phyloP scores from a whole-genome alignment of 1,139 yeast genomes.

The Candida gigantensis region DNA sequence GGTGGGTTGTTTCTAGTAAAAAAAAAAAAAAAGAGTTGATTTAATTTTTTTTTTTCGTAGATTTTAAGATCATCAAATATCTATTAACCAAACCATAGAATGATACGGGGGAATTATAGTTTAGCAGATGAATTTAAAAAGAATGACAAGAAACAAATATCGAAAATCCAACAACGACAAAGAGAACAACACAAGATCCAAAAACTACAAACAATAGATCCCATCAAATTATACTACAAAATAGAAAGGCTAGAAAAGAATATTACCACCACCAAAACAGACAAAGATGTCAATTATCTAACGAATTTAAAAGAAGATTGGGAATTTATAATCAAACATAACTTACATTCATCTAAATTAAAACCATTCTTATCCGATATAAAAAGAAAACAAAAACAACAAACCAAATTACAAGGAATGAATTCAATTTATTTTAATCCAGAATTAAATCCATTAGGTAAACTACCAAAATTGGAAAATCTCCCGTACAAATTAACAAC shows the following conservation, averaged over 20 bases:
- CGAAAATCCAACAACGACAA: slow-evolving; percentile 41
- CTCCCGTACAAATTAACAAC: background rate
- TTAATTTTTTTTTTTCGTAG: too few relatives aligned
- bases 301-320: slow-evolving; percentile 38
- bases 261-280: slow-evolving; percentile 16
- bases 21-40: too few relatives aligned
- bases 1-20: too few relatives aligned
- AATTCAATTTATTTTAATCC: slow-evolving; percentile 47
- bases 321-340: slow-evolving; percentile 38
- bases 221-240: slow-evolving; percentile 32
- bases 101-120: slow-evolving; percentile 20
- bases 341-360: slow-evolving; percentile 34
- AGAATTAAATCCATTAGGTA: slow-evolving; percentile 48
- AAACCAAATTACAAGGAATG: slow-evolving; percentile 37
- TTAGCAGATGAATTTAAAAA: slow-evolving; percentile 42
- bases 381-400: slow-evolving; percentile 21
- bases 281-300: slow-evolving; percentile 25
- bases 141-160: slow-evolving; percentile 40
- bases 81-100: too few relatives aligned
- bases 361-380: slow-evolving; percentile 22
- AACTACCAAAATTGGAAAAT: slow-evolving; percentile 30
- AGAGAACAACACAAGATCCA: slow-evolving; percentile 30
- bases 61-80: too few relatives aligned
- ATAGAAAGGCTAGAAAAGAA: slow-evolving; percentile 27
- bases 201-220: slow-evolving; percentile 32